Evolutionary conservation across 805 yeast species (phyloP).

Genomic region (Metschnikowia lachancei): DNA sequence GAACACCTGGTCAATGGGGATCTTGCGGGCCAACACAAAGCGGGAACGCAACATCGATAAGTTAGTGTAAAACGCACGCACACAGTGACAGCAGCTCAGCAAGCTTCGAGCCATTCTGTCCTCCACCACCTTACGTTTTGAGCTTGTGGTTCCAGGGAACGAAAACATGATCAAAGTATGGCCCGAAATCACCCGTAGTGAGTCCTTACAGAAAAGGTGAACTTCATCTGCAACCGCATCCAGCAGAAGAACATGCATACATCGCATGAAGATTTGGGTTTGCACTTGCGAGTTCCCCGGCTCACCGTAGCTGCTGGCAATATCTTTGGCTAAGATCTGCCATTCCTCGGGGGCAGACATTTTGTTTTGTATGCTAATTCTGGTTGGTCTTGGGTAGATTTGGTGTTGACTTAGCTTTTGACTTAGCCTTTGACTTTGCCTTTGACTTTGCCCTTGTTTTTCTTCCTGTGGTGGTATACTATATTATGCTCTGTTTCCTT

Average conservation of each 20-base stretch:
- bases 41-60: conserved; percentile 50
- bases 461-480: no score
- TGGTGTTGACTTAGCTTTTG: no score
- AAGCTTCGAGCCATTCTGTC: conserved; percentile 44
- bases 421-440: no score
- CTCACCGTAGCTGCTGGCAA: conserved; percentile 25
- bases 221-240: conserved; percentile 14
- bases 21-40: conserved; percentile 49
- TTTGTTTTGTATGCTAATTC: background rate
- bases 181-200: conserved; percentile 46
- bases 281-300: conserved; percentile 30
- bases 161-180: conserved; percentile 61
- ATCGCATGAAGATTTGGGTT: conserved; percentile 25
- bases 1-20: conserved; percentile 31
- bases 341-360: conserved; percentile 6
- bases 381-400: no score
- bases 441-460: no score
- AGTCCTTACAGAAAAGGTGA: conserved; percentile 59
- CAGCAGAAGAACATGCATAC: conserved; percentile 22
- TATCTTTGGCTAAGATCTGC: conserved; percentile 21
- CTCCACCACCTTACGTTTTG: conserved; percentile 33
- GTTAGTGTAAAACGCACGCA: conserved; percentile 50
- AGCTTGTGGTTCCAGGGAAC: conserved; percentile 40
- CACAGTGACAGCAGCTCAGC: conserved; percentile 52
- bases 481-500: no score